phyloP scores from a whole-genome alignment of 805 yeast genomes.

The Ogataea allantospora region DNA sequence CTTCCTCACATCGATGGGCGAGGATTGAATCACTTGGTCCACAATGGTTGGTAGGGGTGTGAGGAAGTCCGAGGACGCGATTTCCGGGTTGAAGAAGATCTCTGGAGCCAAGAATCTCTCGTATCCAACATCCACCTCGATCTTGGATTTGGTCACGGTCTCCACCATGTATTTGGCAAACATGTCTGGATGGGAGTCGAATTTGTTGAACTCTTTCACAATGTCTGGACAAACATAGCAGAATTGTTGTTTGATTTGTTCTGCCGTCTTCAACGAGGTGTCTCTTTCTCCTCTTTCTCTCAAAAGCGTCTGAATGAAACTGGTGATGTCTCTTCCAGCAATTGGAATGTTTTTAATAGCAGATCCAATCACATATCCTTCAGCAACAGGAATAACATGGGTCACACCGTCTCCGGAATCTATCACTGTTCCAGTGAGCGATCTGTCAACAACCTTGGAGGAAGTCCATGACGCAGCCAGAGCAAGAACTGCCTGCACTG shows the following conservation, averaged over 20 bases:
- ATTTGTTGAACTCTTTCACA: conserved; percentile 92
- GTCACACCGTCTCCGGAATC: conserved; percentile 99
- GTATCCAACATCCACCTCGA: conserved; percentile 88
- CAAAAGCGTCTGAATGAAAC: conserved; percentile 85
- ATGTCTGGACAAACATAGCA: conserved; percentile 98
- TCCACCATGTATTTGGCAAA: conserved; percentile 92
- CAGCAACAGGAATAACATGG: conserved; percentile 98
- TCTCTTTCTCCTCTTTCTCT: conserved; percentile 97
- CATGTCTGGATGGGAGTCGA: conserved; percentile 89
- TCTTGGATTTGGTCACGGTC: conserved; percentile 63
- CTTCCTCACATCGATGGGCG: conserved; percentile 97
- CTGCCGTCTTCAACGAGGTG: conserved; percentile 93
- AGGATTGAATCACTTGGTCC: conserved; percentile 89
- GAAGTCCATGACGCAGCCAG: conserved; percentile 99
- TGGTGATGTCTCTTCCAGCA: conserved; percentile 97
- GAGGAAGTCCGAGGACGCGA: conserved; percentile 89
- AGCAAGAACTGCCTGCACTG: conserved; percentile 98
- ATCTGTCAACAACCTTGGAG: conserved; percentile 89
- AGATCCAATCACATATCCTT: conserved; percentile 97
- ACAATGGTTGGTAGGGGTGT: conserved; percentile 97
- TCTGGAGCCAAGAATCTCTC: conserved; percentile 99
- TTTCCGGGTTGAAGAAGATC: conserved; percentile 96
- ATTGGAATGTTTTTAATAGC: conserved; percentile 97
- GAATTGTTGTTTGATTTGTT: conserved; percentile 91
- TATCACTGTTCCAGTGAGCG: conserved; percentile 96